Percentiles rank a stretch among this genome's conserved stretches.
Evolutionary conservation across 352 stramenopile genomes (phyloP).

Genomic region (Pythium oligandrum): DNA sequence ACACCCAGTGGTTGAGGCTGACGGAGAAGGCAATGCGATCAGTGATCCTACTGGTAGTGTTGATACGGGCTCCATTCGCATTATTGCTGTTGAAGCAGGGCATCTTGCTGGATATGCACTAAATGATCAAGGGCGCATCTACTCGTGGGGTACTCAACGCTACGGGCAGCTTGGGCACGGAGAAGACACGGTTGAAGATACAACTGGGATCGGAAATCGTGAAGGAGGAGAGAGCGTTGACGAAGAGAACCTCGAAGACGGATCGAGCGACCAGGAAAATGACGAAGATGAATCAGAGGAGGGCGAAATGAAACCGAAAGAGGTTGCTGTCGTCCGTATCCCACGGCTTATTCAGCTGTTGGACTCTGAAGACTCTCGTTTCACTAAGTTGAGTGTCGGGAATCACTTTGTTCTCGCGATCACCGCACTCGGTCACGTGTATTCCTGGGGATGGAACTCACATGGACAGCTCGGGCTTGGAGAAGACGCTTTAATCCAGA

Average conservation of each 20-base stretch:
- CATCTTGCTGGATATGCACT: constrained; percentile 54
- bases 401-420: constrained; percentile 64
- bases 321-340: constrained; percentile 1
- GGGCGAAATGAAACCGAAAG: constrained; percentile 19
- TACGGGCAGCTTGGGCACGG: constrained; percentile 58
- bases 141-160: constrained; percentile 49
- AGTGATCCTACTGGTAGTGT: background rate
- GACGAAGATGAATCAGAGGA: constrained; percentile 12
- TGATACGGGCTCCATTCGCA: background rate
- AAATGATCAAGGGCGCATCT: constrained; percentile 38
- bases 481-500: background rate
- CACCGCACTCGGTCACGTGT: constrained; percentile 30
- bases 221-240: constrained; percentile 10
- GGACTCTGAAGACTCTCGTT: background rate
- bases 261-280: background rate
- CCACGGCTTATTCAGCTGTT: constrained; percentile 5
- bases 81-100: constrained; percentile 44
- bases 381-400: constrained; percentile 47
- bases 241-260: background rate
- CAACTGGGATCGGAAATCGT: background rate
- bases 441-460: constrained; percentile 52
- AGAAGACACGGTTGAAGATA: constrained; percentile 6
- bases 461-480: constrained; percentile 63
- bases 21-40: background rate
- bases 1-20: background rate